Percentiles rank a stretch among this genome's conserved stretches.
Conservation (phyloP, 371 early-diverging fungal species). For the Thermomucor indicae-seudaticae region DNA sequence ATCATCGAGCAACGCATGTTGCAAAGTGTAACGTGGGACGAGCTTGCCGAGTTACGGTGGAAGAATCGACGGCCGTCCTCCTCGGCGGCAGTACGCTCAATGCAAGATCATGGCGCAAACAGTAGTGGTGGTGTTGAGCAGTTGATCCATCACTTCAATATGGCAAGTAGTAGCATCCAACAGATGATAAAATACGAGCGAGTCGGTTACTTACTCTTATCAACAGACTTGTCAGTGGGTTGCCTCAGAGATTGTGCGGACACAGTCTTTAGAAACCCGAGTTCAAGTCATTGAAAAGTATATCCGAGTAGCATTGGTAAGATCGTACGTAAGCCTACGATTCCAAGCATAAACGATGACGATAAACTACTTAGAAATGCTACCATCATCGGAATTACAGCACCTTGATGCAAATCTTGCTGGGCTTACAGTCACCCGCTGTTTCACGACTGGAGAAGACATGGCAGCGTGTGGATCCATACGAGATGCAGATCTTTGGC, state of each 20-base stretch:
- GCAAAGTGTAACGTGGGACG: slow-evolving; percentile 53
- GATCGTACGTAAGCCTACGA: neutral
- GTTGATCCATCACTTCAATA: slow-evolving; percentile 38
- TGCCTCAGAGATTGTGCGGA: slow-evolving; percentile 40
- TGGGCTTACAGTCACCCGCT: slow-evolving; percentile 52
- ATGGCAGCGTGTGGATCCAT: slow-evolving; percentile 47
- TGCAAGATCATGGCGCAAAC: neutral
- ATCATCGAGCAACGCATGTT: slow-evolving; percentile 51
- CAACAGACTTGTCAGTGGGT: slow-evolving; percentile 46
- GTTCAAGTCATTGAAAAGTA: slow-evolving; percentile 42
- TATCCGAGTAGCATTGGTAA: slow-evolving; percentile 46
- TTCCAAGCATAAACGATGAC: neutral
- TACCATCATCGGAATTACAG: slow-evolving; percentile 58
- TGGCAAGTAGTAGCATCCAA: slow-evolving; percentile 13
- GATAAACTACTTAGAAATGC: slow-evolving; percentile 38
- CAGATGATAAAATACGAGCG: neutral
- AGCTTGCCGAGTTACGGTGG: slow-evolving; percentile 51
- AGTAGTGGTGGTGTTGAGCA: slow-evolving; percentile 21
- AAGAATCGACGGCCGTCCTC: slow-evolving; percentile 14
- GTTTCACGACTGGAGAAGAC: slow-evolving; percentile 48
- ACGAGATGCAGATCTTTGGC: slow-evolving; percentile 43
- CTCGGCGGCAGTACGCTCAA: slow-evolving; percentile 1
- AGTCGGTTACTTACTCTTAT: neutral
- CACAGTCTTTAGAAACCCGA: slow-evolving; percentile 25
- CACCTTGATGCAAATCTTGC: slow-evolving; percentile 53